Evolutionary conservation across 805 yeast genomes (phyloP), one percentile per base, ranked within the genome.

Genomic region (Suhomyces prunicola): DNA sequence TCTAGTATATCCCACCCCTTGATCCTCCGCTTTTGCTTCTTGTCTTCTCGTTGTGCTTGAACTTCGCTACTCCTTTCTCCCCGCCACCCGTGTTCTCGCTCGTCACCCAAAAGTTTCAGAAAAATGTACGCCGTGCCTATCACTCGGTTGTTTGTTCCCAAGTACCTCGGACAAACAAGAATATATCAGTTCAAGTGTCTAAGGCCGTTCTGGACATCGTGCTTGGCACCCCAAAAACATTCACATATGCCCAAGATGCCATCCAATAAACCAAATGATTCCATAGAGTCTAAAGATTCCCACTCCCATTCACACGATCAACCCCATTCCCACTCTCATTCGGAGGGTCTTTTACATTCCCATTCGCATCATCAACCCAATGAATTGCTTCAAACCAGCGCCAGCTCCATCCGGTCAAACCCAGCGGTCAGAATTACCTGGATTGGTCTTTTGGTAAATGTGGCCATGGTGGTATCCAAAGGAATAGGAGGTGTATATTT

Each of bases 401-500:
- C 65, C 10, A 53, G 57, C 27, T 67, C 72, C 3, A 66, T 72
- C 33, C 56, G 63, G 17, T 58, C 70, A 23, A 89, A 90, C 64
- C 96, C 97, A 2, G 97, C 96, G 10, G 96, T 90, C 15, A 79
- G 94, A 60, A 91, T 93, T 60, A 93, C 99, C 0, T 88, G 96
- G 89, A 76, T 93, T 49, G 99, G 99, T 0, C 77, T 93, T 42
- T 71, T 85, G 27, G 90, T 89, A 44, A 94, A 94, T 66, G 83
- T 90, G 10, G 84, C 88, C 12, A 86, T 94, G 86, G 97, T 97
- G 0, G 74, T 82, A 1, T 86, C 92, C 31, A 94, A 94, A 68
- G 92, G 91, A 26, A 69, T 84, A 22, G 98, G 98, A 29, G 99
- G 99, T 6, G 76, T 90, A 15, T 84, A 84, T 39, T 94, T 94